These are phyloP conservation scores for Nitzschia sp. DNA, from an alignment of 108 stramenopile species.

Conservation along the genomic window DNA sequence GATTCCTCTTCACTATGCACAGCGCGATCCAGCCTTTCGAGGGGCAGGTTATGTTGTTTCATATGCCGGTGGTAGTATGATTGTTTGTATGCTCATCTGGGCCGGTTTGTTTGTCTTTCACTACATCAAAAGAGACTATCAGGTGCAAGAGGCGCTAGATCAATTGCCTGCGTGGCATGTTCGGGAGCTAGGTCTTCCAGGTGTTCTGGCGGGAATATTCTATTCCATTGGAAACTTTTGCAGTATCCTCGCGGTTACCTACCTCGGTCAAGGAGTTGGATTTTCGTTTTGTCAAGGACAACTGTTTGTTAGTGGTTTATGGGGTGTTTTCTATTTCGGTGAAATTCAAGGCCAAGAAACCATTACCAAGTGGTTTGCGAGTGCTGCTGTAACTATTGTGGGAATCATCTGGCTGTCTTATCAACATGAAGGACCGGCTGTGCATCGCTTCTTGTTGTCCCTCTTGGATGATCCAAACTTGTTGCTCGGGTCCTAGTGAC, in stretches of 20 bases:
- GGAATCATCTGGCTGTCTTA: constrained; percentile 66
- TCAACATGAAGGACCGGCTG: constrained; percentile 30
- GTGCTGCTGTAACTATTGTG: constrained; percentile 50
- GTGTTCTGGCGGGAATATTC: constrained; percentile 44
- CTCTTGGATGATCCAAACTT: background rate
- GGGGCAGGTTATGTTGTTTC: constrained; percentile 47
- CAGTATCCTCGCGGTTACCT: constrained; percentile 59
- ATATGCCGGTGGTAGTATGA: constrained; percentile 49
- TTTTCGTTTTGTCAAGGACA: constrained; percentile 46
- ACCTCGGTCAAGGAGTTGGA: constrained; percentile 74
- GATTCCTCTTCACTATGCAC: constrained; percentile 60
- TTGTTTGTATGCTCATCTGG: constrained; percentile 50
- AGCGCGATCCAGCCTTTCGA: constrained; percentile 20
- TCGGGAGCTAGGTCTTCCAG: constrained; percentile 48
- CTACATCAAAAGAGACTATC: background rate
- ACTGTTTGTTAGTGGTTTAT: constrained; percentile 53
- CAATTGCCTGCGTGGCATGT: constrained; percentile 55
- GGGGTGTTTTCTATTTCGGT: constrained; percentile 71
- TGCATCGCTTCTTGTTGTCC: constrained; percentile 11
- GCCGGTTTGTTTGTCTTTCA: constrained; percentile 37
- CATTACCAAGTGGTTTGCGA: constrained; percentile 57
- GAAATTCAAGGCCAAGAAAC: constrained; percentile 52
- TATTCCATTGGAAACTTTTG: constrained; percentile 73
- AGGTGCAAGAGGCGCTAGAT: constrained; percentile 31
- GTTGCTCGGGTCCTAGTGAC: too few species aligned